Evolutionary conservation across 139 green algal species (phyloP).

Genomic region (Tetradesmus lagerheimii): DNA sequence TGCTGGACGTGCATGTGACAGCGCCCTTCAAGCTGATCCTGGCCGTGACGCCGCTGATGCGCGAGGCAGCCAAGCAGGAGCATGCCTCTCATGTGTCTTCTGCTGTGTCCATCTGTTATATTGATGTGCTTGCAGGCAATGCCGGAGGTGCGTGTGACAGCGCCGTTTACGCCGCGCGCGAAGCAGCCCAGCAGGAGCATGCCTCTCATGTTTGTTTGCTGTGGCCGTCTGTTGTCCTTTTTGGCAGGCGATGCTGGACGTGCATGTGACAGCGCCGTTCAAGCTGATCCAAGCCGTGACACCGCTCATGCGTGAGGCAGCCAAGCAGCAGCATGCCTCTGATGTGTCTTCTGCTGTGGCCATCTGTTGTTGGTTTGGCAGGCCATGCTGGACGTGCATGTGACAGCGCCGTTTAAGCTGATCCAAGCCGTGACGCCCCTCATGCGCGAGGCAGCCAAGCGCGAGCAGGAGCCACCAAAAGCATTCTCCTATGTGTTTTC

Average conservation of each 20-base stretch:
- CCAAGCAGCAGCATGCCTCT: slow-evolving; percentile 44
- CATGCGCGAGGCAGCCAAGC: slow-evolving; percentile 48
- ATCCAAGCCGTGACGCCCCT: slow-evolving; percentile 66
- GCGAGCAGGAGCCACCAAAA: too few relatives aligned
- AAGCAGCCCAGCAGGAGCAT: slow-evolving; percentile 41
- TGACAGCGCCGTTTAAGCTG: slow-evolving; percentile 81
- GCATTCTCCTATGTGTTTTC: too few relatives aligned
- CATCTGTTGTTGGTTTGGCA: neutral
- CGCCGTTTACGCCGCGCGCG: slow-evolving; percentile 82
- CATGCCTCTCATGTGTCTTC: neutral
- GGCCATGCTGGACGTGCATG: slow-evolving; percentile 73
- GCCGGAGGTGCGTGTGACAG: slow-evolving; percentile 82
- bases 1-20: neutral
- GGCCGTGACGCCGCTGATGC: slow-evolving; percentile 15
- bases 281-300: slow-evolving; percentile 1
- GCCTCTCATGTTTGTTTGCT: too few relatives aligned
- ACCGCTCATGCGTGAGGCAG: slow-evolving; percentile 45
- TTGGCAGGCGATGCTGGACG: too few relatives aligned
- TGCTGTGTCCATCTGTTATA: too few relatives aligned
- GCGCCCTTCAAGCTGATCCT: neutral
- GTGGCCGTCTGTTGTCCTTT: too few relatives aligned
- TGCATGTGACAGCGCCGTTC: neutral
- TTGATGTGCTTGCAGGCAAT: neutral
- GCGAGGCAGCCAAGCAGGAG: slow-evolving; percentile 52
- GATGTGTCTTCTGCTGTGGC: too few relatives aligned